These are phyloP conservation scores for Arthroderma uncinatum DNA, from an alignment of 2,329 filamentous ascomycete genomes.

Conservation along the genomic window DNA sequence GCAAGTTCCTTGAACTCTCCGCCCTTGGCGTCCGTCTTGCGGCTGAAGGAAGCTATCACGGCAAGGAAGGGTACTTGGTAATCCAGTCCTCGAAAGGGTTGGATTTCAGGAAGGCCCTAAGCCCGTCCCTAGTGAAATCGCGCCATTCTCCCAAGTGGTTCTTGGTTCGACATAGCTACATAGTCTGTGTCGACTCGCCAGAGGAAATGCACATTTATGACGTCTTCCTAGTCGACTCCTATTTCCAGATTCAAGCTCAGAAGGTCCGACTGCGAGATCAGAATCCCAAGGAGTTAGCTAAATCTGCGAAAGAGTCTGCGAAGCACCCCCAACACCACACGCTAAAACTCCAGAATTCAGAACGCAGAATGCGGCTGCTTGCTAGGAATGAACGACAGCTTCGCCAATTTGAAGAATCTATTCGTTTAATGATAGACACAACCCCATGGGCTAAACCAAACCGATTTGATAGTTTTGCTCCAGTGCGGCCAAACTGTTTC, in stretches of 20 bases:
- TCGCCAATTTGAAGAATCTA: constrained; percentile 86
- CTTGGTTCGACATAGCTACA: constrained; percentile 90
- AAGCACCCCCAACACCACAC: constrained; percentile 64
- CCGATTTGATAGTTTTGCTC: constrained; percentile 83
- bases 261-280: constrained; percentile 41
- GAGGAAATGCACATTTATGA: constrained; percentile 99
- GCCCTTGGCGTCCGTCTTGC: constrained; percentile 87
- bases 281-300: constrained; percentile 50
- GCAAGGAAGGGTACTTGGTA: constrained; percentile 88
- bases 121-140: constrained; percentile 64
- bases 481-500: constrained; percentile 70
- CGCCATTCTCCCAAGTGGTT: constrained; percentile 95
- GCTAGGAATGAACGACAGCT: constrained; percentile 83
- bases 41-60: constrained; percentile 91
- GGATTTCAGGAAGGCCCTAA: constrained; percentile 71
- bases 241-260: constrained; percentile 73
- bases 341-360: constrained; percentile 77
- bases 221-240: constrained; percentile 88
- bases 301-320: constrained; percentile 52
- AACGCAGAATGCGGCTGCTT: constrained; percentile 81
- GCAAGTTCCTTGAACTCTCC: constrained; percentile 90
- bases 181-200: constrained; percentile 95
- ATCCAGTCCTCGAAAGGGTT: constrained; percentile 86
- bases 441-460: constrained; percentile 76
- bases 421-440: constrained; percentile 69